Evolutionary conservation across 2,329 filamentous ascomycete species (phyloP).

Genomic region (Trichoderma pleuroti): DNA sequence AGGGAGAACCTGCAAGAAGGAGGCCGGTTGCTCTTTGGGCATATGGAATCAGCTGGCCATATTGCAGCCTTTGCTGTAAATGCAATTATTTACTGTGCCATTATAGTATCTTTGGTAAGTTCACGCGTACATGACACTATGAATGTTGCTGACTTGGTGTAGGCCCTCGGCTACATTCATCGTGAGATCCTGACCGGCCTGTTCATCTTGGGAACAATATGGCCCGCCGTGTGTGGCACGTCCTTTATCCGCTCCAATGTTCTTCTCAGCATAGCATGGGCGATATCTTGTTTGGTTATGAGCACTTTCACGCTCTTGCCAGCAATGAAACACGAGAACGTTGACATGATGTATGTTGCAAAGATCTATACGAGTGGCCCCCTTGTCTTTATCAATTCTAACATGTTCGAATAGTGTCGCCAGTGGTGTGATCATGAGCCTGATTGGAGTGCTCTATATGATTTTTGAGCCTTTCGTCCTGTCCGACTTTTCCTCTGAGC

Average conservation of each 20-base stretch:
- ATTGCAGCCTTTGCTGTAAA: conserved; percentile 61
- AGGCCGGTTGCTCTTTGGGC: conserved; percentile 62
- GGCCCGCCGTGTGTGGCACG: conserved; percentile 72
- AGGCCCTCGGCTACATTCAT: conserved; percentile 90
- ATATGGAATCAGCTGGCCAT: conserved; percentile 59
- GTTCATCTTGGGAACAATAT: conserved; percentile 72
- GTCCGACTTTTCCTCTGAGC: conserved; percentile 38
- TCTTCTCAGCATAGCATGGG: conserved; percentile 67
- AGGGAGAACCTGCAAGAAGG: conserved; percentile 67
- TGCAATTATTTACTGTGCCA: conserved; percentile 61
- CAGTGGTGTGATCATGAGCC: conserved; percentile 75
- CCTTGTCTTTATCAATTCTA: conserved; percentile 8
- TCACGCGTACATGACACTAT: background rate
- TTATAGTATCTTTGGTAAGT: conserved; percentile 74
- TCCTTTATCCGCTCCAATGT: conserved; percentile 67
- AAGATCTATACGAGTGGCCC: background rate
- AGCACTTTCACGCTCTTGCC: conserved; percentile 86
- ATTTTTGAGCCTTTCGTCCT: conserved; percentile 66
- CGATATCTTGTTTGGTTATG: conserved; percentile 74
- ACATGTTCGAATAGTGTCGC: conserved; percentile 50
- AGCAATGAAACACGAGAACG: conserved; percentile 78
- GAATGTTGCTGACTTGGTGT: conserved; percentile 1
- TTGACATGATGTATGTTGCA: conserved; percentile 64
- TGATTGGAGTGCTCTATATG: conserved; percentile 73
- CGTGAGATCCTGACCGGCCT: conserved; percentile 81